phyloP scores from a whole-genome alignment of 257 asterid species.

The Fraxinus pennsylvanica region DNA sequence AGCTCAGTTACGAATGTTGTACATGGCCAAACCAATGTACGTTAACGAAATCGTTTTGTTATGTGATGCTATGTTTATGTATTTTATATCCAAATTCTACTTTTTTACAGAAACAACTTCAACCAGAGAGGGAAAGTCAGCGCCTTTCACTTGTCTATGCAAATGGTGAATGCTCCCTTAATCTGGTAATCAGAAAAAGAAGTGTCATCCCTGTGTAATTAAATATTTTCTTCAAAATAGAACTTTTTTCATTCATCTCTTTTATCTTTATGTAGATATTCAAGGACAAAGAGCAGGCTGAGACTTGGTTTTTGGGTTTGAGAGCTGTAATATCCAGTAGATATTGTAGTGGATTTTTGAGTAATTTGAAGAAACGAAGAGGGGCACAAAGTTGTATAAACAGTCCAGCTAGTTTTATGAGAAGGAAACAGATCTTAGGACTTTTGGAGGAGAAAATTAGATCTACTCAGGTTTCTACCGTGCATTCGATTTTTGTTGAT shows the following conservation, averaged over 20 bases:
- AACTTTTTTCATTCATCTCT: not conserved
- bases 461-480: conserved; percentile 36
- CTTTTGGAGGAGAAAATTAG: conserved; percentile 29
- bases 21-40: conserved; percentile 45
- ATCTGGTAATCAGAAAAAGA: conserved; percentile 39
- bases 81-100: conserved; percentile 2
- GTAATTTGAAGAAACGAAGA: conserved; percentile 32
- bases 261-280: conserved; percentile 33
- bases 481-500: not conserved
- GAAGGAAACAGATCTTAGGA: conserved; percentile 50
- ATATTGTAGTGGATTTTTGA: conserved; percentile 25
- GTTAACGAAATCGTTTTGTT: conserved; percentile 16
- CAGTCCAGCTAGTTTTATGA: conserved; percentile 55
- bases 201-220: not conserved
- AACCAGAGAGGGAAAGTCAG: conserved; percentile 48
- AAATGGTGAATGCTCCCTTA: conserved; percentile 42
- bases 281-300: conserved; percentile 52
- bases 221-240: not conserved
- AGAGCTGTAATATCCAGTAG: conserved; percentile 38
- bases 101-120: conserved; percentile 38
- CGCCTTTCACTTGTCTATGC: conserved; percentile 47
- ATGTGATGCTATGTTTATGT: not conserved
- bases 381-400: conserved; percentile 52
- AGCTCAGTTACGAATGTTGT: conserved; percentile 38
- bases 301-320: conserved; percentile 44